phyloP scores from a whole-genome alignment of 2,329 filamentous ascomycete genomes.

The Pyrenophora seminiperda region DNA sequence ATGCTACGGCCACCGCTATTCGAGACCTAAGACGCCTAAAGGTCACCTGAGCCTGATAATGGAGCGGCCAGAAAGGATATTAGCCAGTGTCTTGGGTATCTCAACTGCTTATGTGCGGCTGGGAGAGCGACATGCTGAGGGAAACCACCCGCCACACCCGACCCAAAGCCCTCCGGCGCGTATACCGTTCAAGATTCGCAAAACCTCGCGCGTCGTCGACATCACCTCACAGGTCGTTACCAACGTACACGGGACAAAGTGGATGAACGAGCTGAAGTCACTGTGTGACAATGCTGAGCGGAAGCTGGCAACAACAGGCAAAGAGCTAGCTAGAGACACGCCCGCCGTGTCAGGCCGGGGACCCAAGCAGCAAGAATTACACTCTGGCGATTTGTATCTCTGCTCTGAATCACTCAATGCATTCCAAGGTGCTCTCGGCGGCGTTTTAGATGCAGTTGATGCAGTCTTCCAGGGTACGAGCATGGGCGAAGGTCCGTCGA shows the following conservation, averaged over 20 bases:
- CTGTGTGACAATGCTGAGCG: constrained; percentile 84
- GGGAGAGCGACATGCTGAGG: constrained; percentile 77
- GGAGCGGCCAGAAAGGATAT: constrained; percentile 88
- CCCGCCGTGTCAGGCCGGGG: constrained; percentile 49
- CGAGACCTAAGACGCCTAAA: constrained; percentile 77
- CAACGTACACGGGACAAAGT: constrained; percentile 86
- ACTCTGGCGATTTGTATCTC: constrained; percentile 90
- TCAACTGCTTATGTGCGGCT: constrained; percentile 89
- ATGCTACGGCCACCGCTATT: constrained; percentile 92
- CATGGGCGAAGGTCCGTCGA: constrained; percentile 61
- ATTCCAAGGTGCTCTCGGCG: constrained; percentile 88
- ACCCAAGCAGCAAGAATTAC: constrained; percentile 68
- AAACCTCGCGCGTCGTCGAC: constrained; percentile 73
- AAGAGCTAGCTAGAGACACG: constrained; percentile 70
- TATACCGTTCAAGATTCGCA: constrained; percentile 82
- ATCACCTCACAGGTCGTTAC: constrained; percentile 79
- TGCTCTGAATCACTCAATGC: constrained; percentile 84
- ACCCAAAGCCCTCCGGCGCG: constrained; percentile 62
- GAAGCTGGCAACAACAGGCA: constrained; percentile 76
- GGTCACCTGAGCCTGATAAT: constrained; percentile 78
- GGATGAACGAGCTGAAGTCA: constrained; percentile 88
- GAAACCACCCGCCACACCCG: constrained; percentile 69
- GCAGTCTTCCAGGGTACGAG: constrained; percentile 68
- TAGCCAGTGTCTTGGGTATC: constrained; percentile 80
- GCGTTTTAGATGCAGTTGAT: constrained; percentile 92